Base-by-base conservation (phyloP, 805 yeast genomes). In the Middelhovenomyces tepae region DNA sequence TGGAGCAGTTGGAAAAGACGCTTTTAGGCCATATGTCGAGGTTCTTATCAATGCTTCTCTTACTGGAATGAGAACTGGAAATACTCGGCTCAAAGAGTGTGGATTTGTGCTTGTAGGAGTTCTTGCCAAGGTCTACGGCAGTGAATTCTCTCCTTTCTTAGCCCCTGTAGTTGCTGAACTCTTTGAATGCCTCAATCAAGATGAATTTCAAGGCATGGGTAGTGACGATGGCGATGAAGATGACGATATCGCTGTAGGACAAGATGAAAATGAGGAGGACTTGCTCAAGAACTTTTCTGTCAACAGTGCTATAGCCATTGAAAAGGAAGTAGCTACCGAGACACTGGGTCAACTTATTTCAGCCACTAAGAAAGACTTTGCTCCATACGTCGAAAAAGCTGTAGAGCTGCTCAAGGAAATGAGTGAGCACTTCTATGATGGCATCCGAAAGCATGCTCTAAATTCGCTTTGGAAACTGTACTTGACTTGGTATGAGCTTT, bases 51-150 rank as follows among this genome's bases (percentile, higher is more conserved):
- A 82, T 54, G 84, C 95, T 39, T 87, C 95, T 18, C 80, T 84
- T 54, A 67, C 67, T 37, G 78, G 94, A 35, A 70, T 89, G 46
- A 69, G 73, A 45, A 74, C 89, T 21, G 81, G 79, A 36, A 78
- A 78, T 56, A 72, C 87, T 27, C 73, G 95, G 64, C 72, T 91
- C 48, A 79, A 95, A 66, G 99, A 91, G 62, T 74, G 95, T 36
- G 95, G 95, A 30, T 89, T 84, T 48, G 84, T 95, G 8, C 86
- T 91, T 59, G 76, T 91, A 60, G 78, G 94, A 36, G 83, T 83
- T 62, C 74, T 89, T 77, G 95, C 97, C 38, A 83, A 82, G 64
- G 95, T 91, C 21, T 91, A 89, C 62, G 94, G 91, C 41, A 75
- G 75, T 51, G 91, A 85, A 54, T 85, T 91, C 56, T 74, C 89